These are phyloP conservation scores for Phytophthora quininea DNA, from an alignment of 352 stramenopile genomes.

Conservation along the genomic window DNA sequence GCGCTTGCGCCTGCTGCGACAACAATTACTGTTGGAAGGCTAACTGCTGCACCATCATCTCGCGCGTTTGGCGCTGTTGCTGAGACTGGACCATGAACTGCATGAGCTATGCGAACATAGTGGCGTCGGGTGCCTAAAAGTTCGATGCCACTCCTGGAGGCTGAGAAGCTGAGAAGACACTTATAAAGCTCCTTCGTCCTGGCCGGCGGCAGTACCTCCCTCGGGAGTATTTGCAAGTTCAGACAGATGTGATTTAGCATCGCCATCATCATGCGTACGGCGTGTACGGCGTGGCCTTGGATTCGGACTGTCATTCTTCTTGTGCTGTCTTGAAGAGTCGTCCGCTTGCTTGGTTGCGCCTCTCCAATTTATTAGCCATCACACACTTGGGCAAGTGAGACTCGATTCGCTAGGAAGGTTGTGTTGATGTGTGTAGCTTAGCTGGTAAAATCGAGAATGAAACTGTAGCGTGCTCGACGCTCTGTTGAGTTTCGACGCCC, in stretches of 20 bases:
- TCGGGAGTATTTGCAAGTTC: not conserved
- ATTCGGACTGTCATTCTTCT: not conserved
- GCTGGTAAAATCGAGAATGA: not conserved
- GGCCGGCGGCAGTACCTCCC: not conserved
- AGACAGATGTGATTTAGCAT: not conserved
- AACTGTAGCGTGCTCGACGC: too few species aligned
- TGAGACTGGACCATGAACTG: not conserved
- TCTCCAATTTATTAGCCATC: not conserved
- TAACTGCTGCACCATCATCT: not conserved
- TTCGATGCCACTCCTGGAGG: not conserved
- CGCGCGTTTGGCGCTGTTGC: not conserved
- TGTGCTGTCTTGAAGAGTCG: not conserved
- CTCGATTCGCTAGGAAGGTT: not conserved
- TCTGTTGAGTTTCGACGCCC: too few species aligned
- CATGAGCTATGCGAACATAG: not conserved
- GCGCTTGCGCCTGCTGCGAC: not conserved
- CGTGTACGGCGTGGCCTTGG: not conserved
- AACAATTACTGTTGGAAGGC: not conserved
- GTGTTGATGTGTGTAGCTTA: not conserved
- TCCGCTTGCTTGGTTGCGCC: not conserved
- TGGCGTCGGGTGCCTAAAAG: not conserved
- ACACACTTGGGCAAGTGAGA: not conserved
- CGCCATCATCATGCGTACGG: not conserved
- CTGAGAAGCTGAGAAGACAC: not conserved
- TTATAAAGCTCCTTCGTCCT: not conserved